phyloP scores from a whole-genome alignment of 2,329 filamentous ascomycete genomes.

The Hypoxylon sp. region DNA sequence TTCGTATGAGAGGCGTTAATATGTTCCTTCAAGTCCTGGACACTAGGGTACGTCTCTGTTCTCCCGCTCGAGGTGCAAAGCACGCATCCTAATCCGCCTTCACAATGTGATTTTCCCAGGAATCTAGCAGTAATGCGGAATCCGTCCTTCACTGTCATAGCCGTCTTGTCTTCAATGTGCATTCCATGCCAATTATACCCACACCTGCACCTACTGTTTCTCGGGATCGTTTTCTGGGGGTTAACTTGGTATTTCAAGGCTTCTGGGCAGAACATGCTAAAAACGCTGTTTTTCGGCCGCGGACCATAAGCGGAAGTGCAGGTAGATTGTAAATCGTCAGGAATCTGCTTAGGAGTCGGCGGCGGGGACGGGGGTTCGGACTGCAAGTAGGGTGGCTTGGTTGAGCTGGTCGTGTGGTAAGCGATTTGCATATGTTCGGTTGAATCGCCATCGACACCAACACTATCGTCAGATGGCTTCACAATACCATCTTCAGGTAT shows the following conservation, averaged over 20 bases:
- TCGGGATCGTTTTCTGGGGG: constrained; percentile 52
- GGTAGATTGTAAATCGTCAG: constrained; percentile 48
- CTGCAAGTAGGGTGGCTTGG: constrained; percentile 46
- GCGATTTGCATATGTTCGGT: constrained; percentile 50
- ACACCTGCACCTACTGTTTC: constrained; percentile 52
- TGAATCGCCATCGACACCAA: constrained; percentile 30
- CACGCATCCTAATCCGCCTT: constrained; percentile 57
- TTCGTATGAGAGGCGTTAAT: constrained; percentile 59
- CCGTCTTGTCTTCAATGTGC: constrained; percentile 37
- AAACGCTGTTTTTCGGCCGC: constrained; percentile 58
- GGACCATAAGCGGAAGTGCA: constrained; percentile 31
- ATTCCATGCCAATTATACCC: constrained; percentile 56
- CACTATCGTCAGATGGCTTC: constrained; percentile 45
- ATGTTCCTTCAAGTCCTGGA: constrained; percentile 55
- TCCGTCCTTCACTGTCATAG: constrained; percentile 56
- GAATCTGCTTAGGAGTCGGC: constrained; percentile 49
- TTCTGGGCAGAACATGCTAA: constrained; percentile 59
- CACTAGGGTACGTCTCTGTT: constrained; percentile 55
- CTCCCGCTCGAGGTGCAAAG: constrained; percentile 58
- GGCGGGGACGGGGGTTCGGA: constrained; percentile 55
- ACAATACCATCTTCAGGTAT: constrained; percentile 40
- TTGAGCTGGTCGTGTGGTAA: constrained; percentile 48
- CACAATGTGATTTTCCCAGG: constrained; percentile 60
- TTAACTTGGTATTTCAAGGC: constrained; percentile 60
- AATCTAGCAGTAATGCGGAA: constrained; percentile 59